Percentiles rank a stretch among this genome's conserved stretches.
These are phyloP conservation scores for Claviceps spartinae DNA, from an alignment of 2,329 filamentous ascomycete genomes.

Conservation along the genomic window DNA sequence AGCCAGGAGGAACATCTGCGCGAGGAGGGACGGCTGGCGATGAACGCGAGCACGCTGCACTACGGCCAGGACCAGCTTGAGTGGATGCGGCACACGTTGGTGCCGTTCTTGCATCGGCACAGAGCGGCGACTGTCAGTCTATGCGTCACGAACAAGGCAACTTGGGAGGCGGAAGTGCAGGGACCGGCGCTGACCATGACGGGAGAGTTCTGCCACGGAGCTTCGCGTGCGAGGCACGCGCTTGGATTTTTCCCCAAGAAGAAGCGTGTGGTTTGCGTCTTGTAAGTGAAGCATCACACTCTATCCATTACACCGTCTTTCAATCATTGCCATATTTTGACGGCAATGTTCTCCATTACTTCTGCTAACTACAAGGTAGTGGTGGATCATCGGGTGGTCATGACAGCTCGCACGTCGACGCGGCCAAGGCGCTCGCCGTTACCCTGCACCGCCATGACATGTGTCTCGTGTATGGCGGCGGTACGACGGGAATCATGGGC, in stretches of 20 bases:
- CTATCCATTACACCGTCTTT: neutral
- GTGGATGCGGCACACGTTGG: neutral
- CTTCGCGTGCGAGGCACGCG: neutral
- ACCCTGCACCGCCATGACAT: slow-evolving; percentile 64
- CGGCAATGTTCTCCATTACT: neutral
- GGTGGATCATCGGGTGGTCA: slow-evolving; percentile 37
- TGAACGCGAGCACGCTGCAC: neutral
- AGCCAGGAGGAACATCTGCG: neutral
- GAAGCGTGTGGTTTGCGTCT: neutral
- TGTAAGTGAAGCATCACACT: neutral
- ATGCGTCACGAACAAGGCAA: neutral
- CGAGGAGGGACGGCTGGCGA: neutral
- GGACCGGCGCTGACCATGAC: neutral
- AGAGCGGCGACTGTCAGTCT: neutral
- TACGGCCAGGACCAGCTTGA: slow-evolving; percentile 2
- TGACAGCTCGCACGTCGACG: slow-evolving; percentile 58
- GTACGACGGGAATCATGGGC: slow-evolving; percentile 87
- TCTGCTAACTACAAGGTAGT: neutral
- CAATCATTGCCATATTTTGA: neutral
- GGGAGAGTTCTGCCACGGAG: neutral
- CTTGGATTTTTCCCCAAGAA: neutral
- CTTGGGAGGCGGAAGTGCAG: neutral
- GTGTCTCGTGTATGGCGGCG: slow-evolving; percentile 80
- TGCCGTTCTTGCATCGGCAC: neutral
- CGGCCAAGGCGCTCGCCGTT: slow-evolving; percentile 60